Conservation (phyloP, 2,329 filamentous ascomycete species). For the Onygena corvina region DNA sequence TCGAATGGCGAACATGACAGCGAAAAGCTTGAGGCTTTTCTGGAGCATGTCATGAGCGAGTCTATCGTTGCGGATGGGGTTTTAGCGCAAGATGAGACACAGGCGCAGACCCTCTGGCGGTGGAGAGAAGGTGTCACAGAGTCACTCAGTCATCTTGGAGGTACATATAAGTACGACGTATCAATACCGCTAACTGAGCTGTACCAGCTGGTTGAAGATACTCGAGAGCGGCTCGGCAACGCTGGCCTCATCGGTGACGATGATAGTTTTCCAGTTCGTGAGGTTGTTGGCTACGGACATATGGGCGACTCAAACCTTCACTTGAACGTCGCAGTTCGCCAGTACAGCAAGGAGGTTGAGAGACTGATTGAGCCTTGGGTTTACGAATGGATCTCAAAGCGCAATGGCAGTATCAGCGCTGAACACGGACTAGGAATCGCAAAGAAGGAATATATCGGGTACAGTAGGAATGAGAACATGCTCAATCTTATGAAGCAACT, state of each 20-base stretch:
- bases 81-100: constrained; percentile 84
- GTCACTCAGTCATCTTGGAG: constrained; percentile 76
- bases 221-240: constrained; percentile 56
- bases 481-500: constrained; percentile 87
- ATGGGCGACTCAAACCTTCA: constrained; percentile 97
- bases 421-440: constrained; percentile 89
- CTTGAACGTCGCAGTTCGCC: constrained; percentile 71
- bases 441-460: constrained; percentile 91
- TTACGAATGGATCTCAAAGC: constrained; percentile 88
- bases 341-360: constrained; percentile 81
- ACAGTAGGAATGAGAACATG: constrained; percentile 80
- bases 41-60: constrained; percentile 81
- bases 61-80: constrained; percentile 83
- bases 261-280: constrained; percentile 64
- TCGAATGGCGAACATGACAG: constrained; percentile 88
- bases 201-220: constrained; percentile 81
- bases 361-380: constrained; percentile 83
- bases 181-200: constrained; percentile 83
- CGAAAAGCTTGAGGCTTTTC: constrained; percentile 78
- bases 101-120: constrained; percentile 71
- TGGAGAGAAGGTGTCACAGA: constrained; percentile 93
- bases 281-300: constrained; percentile 92
- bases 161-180: constrained; percentile 96
- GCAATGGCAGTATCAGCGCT: constrained; percentile 86
- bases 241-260: constrained; percentile 67